Evolutionary conservation across 495 filamentous ascomycete genomes (phyloP).

Genomic region (Penicillium dipodomyicola): DNA sequence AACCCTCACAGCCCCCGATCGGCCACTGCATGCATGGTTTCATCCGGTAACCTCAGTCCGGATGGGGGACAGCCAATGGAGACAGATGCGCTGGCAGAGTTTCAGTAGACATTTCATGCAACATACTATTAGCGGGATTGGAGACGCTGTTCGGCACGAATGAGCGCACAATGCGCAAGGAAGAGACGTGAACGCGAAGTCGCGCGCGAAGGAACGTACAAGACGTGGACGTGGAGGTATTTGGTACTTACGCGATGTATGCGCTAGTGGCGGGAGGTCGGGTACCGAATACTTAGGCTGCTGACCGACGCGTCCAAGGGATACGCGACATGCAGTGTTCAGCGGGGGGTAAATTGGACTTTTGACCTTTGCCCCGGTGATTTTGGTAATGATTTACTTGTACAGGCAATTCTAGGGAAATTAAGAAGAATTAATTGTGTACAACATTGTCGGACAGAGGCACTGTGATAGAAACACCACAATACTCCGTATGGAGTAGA

Average conservation of each 20-base stretch:
- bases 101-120: constrained; percentile 4
- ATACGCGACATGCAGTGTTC: constrained; percentile 8
- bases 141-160: constrained; percentile 1
- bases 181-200: constrained; percentile 4
- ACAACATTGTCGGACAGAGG: background rate
- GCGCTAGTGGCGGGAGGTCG: background rate
- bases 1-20: background rate
- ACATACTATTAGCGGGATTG: constrained; percentile 3
- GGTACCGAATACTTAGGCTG: constrained; percentile 6
- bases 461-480: background rate
- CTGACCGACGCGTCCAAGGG: constrained; percentile 13
- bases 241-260: constrained; percentile 6
- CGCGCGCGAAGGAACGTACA: constrained; percentile 1
- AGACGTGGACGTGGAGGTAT: constrained; percentile 16
- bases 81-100: constrained; percentile 8
- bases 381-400: background rate
- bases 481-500: background rate
- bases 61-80: background rate
- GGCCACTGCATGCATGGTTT: constrained; percentile 5
- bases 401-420: background rate
- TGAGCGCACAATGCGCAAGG: constrained; percentile 9
- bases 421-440: background rate
- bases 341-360: background rate
- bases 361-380: background rate
- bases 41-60: background rate